phyloP scores from a whole-genome alignment of 257 asterid species.

The Solanum neorickii region DNA sequence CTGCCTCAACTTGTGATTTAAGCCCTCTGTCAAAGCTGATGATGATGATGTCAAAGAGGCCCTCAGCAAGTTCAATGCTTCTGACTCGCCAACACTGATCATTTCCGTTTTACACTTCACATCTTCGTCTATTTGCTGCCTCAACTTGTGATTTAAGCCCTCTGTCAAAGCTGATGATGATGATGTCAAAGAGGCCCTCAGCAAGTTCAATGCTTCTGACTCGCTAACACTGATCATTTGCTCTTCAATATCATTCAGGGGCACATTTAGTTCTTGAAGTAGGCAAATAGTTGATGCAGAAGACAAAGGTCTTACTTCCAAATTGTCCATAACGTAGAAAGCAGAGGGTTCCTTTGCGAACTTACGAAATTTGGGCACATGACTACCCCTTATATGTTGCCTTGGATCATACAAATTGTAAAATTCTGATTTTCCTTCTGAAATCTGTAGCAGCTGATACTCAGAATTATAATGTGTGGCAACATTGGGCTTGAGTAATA shows the following conservation, averaged over 20 bases:
- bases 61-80: conserved; percentile 1
- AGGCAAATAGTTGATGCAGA: neutral
- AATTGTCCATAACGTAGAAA: neutral
- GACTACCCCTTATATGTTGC: neutral
- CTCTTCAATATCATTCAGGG: neutral
- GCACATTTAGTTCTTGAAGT: neutral
- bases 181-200: neutral
- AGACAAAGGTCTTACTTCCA: neutral
- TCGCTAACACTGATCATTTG: neutral
- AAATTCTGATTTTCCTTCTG: neutral
- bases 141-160: neutral
- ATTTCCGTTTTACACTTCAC: neutral
- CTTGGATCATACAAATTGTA: neutral
- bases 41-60: neutral
- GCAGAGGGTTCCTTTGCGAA: neutral
- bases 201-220: neutral
- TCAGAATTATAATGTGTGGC: neutral
- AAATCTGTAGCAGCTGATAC: neutral
- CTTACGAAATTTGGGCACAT: neutral
- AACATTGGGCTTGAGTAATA: neutral
- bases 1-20: neutral
- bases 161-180: neutral
- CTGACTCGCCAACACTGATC: neutral
- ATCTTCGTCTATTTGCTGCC: neutral
- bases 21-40: neutral